Conservation (phyloP, 2,329 filamentous ascomycete species). For the Akanthomyces muscarius region DNA sequence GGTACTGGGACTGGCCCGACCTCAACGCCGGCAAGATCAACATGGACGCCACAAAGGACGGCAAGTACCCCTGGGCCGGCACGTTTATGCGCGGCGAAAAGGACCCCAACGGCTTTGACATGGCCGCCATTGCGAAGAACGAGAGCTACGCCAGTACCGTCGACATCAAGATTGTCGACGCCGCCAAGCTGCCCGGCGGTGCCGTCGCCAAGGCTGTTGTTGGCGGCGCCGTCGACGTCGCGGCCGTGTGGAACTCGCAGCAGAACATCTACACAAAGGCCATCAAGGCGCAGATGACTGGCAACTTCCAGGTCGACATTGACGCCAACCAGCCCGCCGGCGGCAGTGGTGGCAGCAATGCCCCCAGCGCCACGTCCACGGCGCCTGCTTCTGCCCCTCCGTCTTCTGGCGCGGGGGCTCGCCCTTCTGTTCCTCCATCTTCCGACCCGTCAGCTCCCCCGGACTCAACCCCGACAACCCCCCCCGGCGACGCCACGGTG, state of each 20-base stretch:
- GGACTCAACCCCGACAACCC: constrained; percentile 3
- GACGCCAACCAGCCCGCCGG: constrained; percentile 23
- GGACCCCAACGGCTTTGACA: constrained; percentile 34
- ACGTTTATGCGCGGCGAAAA: constrained; percentile 37
- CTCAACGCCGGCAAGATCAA: constrained; percentile 42
- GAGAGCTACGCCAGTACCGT: constrained; percentile 41
- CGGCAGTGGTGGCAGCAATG: not conserved
- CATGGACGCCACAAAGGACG: constrained; percentile 35
- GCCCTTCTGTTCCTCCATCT: too few relatives aligned
- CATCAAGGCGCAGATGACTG: constrained; percentile 42
- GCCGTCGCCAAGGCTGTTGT: constrained; percentile 23
- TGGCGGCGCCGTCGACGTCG: constrained; percentile 21
- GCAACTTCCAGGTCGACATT: constrained; percentile 43
- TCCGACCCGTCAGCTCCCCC: not conserved
- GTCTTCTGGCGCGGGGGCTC: constrained; percentile 15
- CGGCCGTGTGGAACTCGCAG: too few relatives aligned
- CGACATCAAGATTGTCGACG: constrained; percentile 36
- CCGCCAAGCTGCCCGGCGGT: not conserved
- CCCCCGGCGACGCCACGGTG: constrained; percentile 25
- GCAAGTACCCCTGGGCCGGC: constrained; percentile 40
- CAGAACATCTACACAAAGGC: constrained; percentile 39
- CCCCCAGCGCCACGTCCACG: constrained; percentile 10
- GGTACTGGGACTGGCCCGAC: constrained; percentile 93
- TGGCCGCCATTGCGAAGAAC: constrained; percentile 32
- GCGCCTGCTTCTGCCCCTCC: constrained; percentile 14